Base-by-base conservation (phyloP, 176 grass and related monocot genomes). In the Musa schizocarpa region DNA sequence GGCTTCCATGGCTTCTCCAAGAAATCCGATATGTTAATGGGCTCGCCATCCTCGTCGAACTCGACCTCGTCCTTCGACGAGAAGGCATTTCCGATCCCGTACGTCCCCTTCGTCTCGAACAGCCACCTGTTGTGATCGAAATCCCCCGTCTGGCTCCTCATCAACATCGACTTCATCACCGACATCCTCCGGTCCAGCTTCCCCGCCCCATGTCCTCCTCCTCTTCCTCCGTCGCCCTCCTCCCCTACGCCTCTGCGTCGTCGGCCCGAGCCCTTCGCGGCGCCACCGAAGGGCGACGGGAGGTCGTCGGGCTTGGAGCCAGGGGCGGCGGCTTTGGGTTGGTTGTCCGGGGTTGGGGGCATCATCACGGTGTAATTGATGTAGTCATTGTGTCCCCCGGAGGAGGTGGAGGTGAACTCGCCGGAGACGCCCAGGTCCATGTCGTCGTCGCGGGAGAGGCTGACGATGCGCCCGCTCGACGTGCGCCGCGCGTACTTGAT, bases 41-140 rank as follows among this genome's bases (percentile, higher is more conserved):
- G 43, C 29, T 34, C 83, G 4, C 78, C 83, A 10, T 79, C 82
- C 49, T 34, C 65, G 65, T 51, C 79, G 64, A 88, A 89, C 16
- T 51, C 69, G 20, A 74, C n/a, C 53, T 56, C 76, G 23, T 86
- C 79, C 75, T 79, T 79, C 23, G 86, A 81, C 88, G 88, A 96
- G 74, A 75, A 86, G 1, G 88, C 92, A 69, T 91, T 96, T 14
- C 92, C 88, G 83, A 90, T 90, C 49, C 88, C 92, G 34, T 96
- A 96, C 1, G 86, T 96, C 52, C 92, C 92, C 55, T 82, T 85
- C 74, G 92, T 91, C 78, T 91, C 88, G 74, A 96, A 96, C 74
- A 96, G 81, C 92, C 92, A 96, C 66, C 86, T 81, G 50, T 91
- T 96, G 83, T 96, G 92, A 50, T 96, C 92, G 50, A 96, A 96